Evolutionary conservation across 768 basidiomycete genomes (phyloP).

Genomic region (Suillus plorans): DNA sequence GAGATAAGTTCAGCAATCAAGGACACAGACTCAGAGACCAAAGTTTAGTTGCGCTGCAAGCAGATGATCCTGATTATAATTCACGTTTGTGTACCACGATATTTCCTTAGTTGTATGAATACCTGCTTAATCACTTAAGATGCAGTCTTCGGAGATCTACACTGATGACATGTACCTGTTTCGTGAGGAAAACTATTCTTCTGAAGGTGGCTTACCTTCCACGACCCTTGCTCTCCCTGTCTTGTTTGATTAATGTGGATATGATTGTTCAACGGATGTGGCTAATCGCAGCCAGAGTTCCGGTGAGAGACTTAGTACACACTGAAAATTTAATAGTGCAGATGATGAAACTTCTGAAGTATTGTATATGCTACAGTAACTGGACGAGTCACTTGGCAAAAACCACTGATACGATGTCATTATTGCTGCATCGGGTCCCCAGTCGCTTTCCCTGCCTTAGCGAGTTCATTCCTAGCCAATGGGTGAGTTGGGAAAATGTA

Average conservation of each 20-base stretch:
- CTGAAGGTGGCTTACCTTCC: background rate
- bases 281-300: background rate
- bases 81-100: background rate
- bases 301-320: background rate
- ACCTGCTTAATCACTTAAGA: background rate
- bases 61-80: background rate
- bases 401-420: slow-evolving; percentile 10
- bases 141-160: background rate
- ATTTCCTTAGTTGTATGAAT: background rate
- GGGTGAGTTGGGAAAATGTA: background rate
- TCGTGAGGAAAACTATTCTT: background rate
- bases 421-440: slow-evolving; percentile 55
- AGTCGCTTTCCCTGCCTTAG: slow-evolving; percentile 50
- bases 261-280: background rate
- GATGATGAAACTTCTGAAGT: background rate
- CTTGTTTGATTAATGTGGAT: background rate
- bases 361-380: background rate
- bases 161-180: background rate
- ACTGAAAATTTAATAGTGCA: background rate
- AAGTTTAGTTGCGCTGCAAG: slow-evolving; percentile 9
- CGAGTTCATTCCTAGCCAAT: slow-evolving; percentile 57
- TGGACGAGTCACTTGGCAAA: background rate
- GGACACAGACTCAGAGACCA: slow-evolving; percentile 5
- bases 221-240: background rate
- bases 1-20: slow-evolving; percentile 12